Conservation (phyloP, 1,139 yeast genomes). For the Blastobotrys niveus region DNA sequence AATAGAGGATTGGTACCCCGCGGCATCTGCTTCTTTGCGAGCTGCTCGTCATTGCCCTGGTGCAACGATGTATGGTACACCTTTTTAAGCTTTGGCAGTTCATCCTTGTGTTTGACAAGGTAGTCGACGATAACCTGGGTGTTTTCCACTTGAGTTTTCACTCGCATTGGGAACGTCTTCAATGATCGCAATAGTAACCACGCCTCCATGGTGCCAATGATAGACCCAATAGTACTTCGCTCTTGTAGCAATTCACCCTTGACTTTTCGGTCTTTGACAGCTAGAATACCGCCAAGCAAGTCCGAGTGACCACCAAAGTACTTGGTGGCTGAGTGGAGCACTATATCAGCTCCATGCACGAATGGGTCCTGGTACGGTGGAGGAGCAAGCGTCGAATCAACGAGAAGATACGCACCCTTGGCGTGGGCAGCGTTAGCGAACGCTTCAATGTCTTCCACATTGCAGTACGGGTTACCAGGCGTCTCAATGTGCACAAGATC, state of each 20-base stretch:
- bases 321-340: slow-evolving; percentile 87
- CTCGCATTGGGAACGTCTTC: slow-evolving; percentile 70
- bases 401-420: slow-evolving; percentile 59
- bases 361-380: slow-evolving; percentile 84
- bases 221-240: slow-evolving; percentile 67
- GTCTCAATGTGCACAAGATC: slow-evolving; percentile 81
- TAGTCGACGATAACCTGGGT: slow-evolving; percentile 59
- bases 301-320: slow-evolving; percentile 96
- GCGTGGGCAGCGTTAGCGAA: slow-evolving; percentile 66
- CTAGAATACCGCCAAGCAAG: slow-evolving; percentile 71
- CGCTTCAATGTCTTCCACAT: slow-evolving; percentile 53
- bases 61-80: slow-evolving; percentile 75
- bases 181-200: slow-evolving; percentile 70
- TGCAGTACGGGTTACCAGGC: slow-evolving; percentile 82
- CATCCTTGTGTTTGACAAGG: slow-evolving; percentile 45
- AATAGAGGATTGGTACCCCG: slow-evolving; percentile 69
- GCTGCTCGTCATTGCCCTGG: slow-evolving; percentile 43
- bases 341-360: slow-evolving; percentile 71
- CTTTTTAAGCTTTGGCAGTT: slow-evolving; percentile 46
- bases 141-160: slow-evolving; percentile 56
- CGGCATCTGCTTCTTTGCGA: slow-evolving; percentile 57
- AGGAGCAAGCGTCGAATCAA: slow-evolving; percentile 91
- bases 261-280: slow-evolving; percentile 49
- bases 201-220: slow-evolving; percentile 70
- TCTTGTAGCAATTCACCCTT: slow-evolving; percentile 49